Evolutionary conservation across 2,329 filamentous ascomycete genomes (phyloP), one percentile per base, ranked within the genome.

Genomic region (Aspergillus sp.): DNA sequence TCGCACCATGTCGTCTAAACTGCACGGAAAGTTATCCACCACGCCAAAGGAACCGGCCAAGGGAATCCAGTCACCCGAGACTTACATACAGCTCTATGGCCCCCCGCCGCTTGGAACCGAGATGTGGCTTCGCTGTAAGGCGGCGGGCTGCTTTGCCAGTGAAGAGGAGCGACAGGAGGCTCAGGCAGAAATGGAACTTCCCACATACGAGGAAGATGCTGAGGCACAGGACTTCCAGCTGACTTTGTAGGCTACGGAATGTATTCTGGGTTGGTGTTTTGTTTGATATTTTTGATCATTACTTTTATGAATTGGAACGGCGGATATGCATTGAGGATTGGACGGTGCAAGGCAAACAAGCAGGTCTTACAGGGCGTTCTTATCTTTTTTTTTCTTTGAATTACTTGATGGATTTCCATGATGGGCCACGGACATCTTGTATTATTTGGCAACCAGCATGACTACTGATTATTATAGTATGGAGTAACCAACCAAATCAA

Each of bases 51-150:
- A 47, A 41, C 42, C 56, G 11, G 49, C 49, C 5, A 59, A 60
- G 33, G 53, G 53, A 7, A 58, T 61, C 7, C 43, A 74, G 11
- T 65, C 69, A 5, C 68, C 70, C 5, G 64, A 65, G 33, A 65
- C 61, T 30, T 74, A 73, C 49, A 60, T 70, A 45, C 58, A 68
- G 45, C 58, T 70, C 2, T 69, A 71, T 39, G 69, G 70, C 8
- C 53, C 59, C 9, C 67, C 69, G 9, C 64, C 68, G 6, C 54
- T 66, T 32, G 70, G 67, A 9, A 69, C 65, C 30, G 67, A 70
- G 31, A 71, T 70, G 66, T 71, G 69, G 65, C 58, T 58, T 34
- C 58, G 64, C 30, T 66, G 70, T 54, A 67, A 65, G 48, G 51
- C 59, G 33, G 60, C 62, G 9, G 67, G 67, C 37, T 60, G 62